Base-by-base conservation (phyloP, 2,329 filamentous ascomycete species). In the Cyanodermella asteris region DNA sequence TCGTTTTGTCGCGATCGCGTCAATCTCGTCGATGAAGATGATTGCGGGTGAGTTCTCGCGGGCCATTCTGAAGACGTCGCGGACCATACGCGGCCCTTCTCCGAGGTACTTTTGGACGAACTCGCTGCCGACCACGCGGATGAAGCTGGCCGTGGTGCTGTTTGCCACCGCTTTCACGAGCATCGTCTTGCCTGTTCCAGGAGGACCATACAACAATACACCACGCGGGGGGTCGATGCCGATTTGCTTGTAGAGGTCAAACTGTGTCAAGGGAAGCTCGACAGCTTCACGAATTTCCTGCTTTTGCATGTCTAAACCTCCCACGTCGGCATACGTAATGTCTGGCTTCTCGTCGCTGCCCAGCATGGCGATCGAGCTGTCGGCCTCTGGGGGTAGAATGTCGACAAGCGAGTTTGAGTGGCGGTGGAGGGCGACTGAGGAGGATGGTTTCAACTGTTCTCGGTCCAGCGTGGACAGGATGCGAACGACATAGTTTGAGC, bases 21-120 rank as follows among this genome's bases (percentile, higher is more conserved):
- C 87, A 39, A n/a, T n/a, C n/a, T 21, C 87, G 46, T 97, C 87
- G 46, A 97, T 97, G 62, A 97, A 97, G 54, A 97, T 97, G 50
- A 97, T 97, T 30, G 82, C 76, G 1, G 87, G 87, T 1, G 81
- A 84, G 58, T 97, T 97, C 59, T 97, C 87, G 34, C 87, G 73
- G 18, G 87, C 87, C 87, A 97, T 97, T 34, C 87, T 68, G 66
- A 97, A 97, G 20, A 97, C 87, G 48, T 97, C 87, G 43, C 87
- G 78, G 27, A 97, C 87, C 87, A 97, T 97, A 38, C 87, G 78
- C 26, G 87, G 87, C 25, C 87, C 87, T 50, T 97, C 87, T 48
- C 87, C 87, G 2, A 97, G 64, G 43, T 97, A 97, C 55, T 97
- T 97, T 48, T 97, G 87, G 26, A 97, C 87, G 42, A 97, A 94